A percentile compares a stretch with the other conserved stretches of the same genome.
These are phyloP conservation scores for Skeletonema tropicum DNA, from an alignment of 108 stramenopile genomes.

Conservation along the genomic window DNA sequence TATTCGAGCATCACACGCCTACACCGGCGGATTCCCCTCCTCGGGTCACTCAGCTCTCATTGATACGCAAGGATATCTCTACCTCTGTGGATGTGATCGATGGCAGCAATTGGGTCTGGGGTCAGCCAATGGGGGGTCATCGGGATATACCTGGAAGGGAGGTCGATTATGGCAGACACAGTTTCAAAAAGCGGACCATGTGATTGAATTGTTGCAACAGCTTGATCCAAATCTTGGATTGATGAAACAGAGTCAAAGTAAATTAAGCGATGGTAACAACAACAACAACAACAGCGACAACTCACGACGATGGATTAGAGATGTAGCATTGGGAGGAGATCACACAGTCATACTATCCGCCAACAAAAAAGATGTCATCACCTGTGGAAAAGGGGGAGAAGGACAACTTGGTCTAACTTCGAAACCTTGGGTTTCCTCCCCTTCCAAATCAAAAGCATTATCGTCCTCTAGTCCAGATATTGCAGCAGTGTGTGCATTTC, in stretches of 20 bases:
- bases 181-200: conserved; percentile 40
- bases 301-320: conserved; percentile 46
- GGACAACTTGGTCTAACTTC: conserved; percentile 62
- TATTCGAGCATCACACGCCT: conserved; percentile 26
- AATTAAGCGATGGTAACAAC: neutral
- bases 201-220: conserved; percentile 38
- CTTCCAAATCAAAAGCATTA: conserved; percentile 54
- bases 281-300: neutral
- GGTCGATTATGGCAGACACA: conserved; percentile 61
- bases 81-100: conserved; percentile 73
- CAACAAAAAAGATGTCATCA: conserved; percentile 53
- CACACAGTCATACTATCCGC: conserved; percentile 67
- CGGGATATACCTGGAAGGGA: conserved; percentile 72
- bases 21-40: conserved; percentile 49
- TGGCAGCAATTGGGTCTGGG: conserved; percentile 81
- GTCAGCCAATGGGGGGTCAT: conserved; percentile 55
- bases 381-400: conserved; percentile 72
- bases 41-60: conserved; percentile 70
- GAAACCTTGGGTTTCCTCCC: conserved; percentile 72
- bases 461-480: conserved; percentile 41
- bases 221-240: conserved; percentile 17
- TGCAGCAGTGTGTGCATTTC: conserved; percentile 63
- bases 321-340: conserved; percentile 77
- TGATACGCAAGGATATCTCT: conserved; percentile 49
- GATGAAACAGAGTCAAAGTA: neutral